Evolutionary conservation across 345 rosid genomes (phyloP), one percentile per base, ranked within the genome.

Genomic region (Anastatica hierochuntica): DNA sequence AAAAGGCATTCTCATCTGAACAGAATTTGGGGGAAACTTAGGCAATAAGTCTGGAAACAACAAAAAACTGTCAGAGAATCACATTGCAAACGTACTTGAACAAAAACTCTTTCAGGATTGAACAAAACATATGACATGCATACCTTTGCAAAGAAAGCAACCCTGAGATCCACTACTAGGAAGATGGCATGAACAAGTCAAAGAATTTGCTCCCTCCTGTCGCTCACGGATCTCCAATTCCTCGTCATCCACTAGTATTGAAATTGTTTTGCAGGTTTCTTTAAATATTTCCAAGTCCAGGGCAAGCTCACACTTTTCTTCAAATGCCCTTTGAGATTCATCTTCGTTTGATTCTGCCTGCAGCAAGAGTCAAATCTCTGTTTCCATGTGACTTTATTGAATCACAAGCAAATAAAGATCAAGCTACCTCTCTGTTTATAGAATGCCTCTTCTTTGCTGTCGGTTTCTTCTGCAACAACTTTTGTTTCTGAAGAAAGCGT

Each of bases 111-210:
- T 37, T 33, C 50, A 7, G 57, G 20, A 43, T 44, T 37, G 55
- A 53, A 24, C 47, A 36, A 47, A 29, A 54, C 5, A 53, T 44
- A 53, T 42, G 27, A 15, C 45, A 57, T 54, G 55, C 79, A 58
- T 31, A 85, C 98, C 98, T 83, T 78, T 77, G 75, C 97, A 85
- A 52, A 88, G 84, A 51, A 77, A 72, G 72, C 97, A 88, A 59
- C 80, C 74, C 48, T 48, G 56, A 29, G 49, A 60, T 31, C 72
- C 76, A 54, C 73, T 74, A 39, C 81, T 50, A 62, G 79, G 51
- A 74, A 72, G 75, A 70, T 92, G 85, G 56, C 79, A 80, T 42
- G 82, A 77, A 72, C 94, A 79, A 27, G 74, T 50, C 42, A 64
- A 40, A 19, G 79, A 76, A 76, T 74, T 75, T 17, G 71, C 71